A percentile compares a stretch with the other conserved stretches of the same genome.
phyloP scores from a whole-genome alignment of 2,329 filamentous ascomycete genomes.

The Ascomycota sp. region DNA sequence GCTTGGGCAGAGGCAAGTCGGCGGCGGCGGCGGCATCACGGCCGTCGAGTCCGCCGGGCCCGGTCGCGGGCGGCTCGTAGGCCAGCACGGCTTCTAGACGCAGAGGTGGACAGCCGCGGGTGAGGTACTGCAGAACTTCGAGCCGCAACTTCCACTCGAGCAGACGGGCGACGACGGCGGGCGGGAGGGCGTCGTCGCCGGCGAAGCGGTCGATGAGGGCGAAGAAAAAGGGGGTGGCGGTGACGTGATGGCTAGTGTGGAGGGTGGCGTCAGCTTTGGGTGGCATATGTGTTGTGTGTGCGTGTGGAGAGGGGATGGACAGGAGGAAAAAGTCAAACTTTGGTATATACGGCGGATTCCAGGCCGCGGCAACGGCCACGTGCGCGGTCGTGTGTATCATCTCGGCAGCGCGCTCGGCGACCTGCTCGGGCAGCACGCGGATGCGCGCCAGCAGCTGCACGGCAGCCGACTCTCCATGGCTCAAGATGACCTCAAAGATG shows the following conservation, averaged over 20 bases:
- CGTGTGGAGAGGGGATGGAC: slow-evolving; percentile 12
- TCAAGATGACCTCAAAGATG: slow-evolving; percentile 47
- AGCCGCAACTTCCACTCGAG: slow-evolving; percentile 66
- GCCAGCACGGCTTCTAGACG: slow-evolving; percentile 20
- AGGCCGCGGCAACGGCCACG: slow-evolving; percentile 31
- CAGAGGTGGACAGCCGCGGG: slow-evolving; percentile 41
- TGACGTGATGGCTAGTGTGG: slow-evolving; percentile 49
- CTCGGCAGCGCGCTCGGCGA: slow-evolving; percentile 32
- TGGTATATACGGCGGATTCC: slow-evolving; percentile 40
- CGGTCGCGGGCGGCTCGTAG: too few species aligned
- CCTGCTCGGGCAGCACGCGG: slow-evolving; percentile 29
- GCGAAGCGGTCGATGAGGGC: slow-evolving; percentile 40
- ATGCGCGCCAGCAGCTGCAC: slow-evolving; percentile 38
- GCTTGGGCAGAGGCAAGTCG: slow-evolving; percentile 28
- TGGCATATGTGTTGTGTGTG: not conserved
- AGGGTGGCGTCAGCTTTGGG: not conserved
- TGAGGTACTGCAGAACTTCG: slow-evolving; percentile 56
- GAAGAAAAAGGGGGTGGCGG: slow-evolving; percentile 51
- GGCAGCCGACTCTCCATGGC: slow-evolving; percentile 42
- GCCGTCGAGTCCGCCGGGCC: too few species aligned
- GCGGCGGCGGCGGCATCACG: too few species aligned
- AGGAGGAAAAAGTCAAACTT: slow-evolving; percentile 68
- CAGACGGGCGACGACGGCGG: slow-evolving; percentile 41
- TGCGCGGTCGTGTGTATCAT: slow-evolving; percentile 48
- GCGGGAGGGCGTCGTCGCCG: too few species aligned